A percentile compares a stretch with the other conserved stretches of the same genome.
Conservation (phyloP, 2,329 filamentous ascomycete genomes). For the Arthrinium puccinioides region DNA sequence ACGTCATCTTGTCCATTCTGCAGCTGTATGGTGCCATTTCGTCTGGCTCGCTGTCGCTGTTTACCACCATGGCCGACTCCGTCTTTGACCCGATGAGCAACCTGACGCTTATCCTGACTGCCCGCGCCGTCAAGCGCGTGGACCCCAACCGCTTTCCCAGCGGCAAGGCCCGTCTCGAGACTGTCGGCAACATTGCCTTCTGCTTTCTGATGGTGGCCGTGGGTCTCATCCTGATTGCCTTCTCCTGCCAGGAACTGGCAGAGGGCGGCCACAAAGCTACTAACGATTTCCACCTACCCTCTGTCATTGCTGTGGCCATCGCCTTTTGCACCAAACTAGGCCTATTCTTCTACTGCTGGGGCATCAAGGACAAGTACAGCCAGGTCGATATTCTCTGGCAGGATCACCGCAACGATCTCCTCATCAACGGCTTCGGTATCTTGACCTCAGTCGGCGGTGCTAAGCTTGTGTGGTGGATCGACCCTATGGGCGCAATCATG, state of each 20-base stretch:
- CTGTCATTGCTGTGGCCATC: slow-evolving; percentile 74
- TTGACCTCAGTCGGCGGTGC: slow-evolving; percentile 85
- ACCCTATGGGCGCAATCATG: slow-evolving; percentile 83
- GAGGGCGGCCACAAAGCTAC: slow-evolving; percentile 31
- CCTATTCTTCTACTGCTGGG: slow-evolving; percentile 89
- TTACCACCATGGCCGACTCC: slow-evolving; percentile 95
- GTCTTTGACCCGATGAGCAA: slow-evolving; percentile 91
- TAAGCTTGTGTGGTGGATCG: slow-evolving; percentile 90
- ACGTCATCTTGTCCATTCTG: slow-evolving; percentile 68
- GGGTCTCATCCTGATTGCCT: slow-evolving; percentile 85
- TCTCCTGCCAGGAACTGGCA: slow-evolving; percentile 67
- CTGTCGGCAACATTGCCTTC: slow-evolving; percentile 91
- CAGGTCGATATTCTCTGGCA: slow-evolving; percentile 92
- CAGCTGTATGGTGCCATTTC: slow-evolving; percentile 85
- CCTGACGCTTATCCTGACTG: slow-evolving; percentile 75
- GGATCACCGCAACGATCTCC: slow-evolving; percentile 93
- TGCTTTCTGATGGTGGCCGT: slow-evolving; percentile 94
- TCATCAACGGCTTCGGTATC: slow-evolving; percentile 92
- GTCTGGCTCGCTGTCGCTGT: slow-evolving; percentile 87
- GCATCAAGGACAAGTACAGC: slow-evolving; percentile 81
- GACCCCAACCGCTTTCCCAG: slow-evolving; percentile 82
- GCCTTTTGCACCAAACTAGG: slow-evolving; percentile 79
- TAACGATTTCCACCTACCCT: slow-evolving; percentile 69
- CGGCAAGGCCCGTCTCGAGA: slow-evolving; percentile 90
- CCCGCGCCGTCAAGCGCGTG: slow-evolving; percentile 81